Evolutionary conservation across 345 rosid species (phyloP), one percentile per base, ranked within the genome.

Genomic region (Gossypioides kirkii): DNA sequence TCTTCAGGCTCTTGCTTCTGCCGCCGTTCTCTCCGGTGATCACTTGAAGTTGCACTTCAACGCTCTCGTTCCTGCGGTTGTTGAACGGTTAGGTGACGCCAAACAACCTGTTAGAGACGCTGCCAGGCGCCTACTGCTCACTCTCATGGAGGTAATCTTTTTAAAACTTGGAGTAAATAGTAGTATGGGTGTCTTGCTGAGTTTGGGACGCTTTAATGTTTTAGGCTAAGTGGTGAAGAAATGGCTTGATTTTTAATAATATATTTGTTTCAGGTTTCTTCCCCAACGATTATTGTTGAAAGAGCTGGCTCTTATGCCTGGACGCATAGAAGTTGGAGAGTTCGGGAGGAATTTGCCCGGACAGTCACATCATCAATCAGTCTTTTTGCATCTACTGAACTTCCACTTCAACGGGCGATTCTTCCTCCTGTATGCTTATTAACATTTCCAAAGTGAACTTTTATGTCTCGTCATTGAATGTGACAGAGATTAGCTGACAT

Each of bases 261-360:
- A 50, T 50, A 50, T 50, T 42, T 64, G 60, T 72, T 81, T 50
- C 82, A 94, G 99, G 96, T 95, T 81, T 95, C 99, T 71, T 95
- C 98, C 61, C 99, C 99, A 1, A 95, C 99, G 18, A 91, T 95
- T 75, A 87, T 95, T 62, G 98, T 93, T 11, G 99, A 95, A 83
- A 86, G 99, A 84, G 96, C 99, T 2, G 99, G 99, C 61, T 91
- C 98, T 13, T 90, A 81, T 87, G 99, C 96, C 68, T 93, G 99
- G 99, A 75, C 86, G 32, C 96, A 95, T 82, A 91, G 72, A 85
- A 95, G 98, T 82, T 95, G 99, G 99, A 90, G 99, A 81, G 88
- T 95, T 16, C 80, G 99, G 52, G 97, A 95, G 81, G 98, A 95
- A 85, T 95, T 95, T 83, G 91, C 93, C 2, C 88, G 96, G 62